Conservation (phyloP, 805 yeast species). For the Candida broadrunensis region DNA sequence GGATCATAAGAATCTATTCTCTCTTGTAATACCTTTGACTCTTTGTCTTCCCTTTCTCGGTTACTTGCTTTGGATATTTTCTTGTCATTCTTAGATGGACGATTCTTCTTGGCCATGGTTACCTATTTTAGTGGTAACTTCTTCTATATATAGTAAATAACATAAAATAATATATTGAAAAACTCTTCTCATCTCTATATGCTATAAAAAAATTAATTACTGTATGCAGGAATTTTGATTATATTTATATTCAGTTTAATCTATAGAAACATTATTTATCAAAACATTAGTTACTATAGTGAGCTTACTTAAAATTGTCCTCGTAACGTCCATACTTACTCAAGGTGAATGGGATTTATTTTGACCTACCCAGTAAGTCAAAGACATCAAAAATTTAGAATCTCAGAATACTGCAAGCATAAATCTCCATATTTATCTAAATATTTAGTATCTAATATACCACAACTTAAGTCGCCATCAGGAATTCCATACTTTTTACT, state of each 20-base stretch:
- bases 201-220: not conserved
- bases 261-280: too few species aligned
- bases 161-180: too few species aligned
- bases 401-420: slow-evolving; percentile 40
- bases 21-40: slow-evolving; percentile 42
- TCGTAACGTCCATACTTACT: too few species aligned
- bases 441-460: slow-evolving; percentile 21
- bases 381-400: slow-evolving; percentile 37
- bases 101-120: not conserved
- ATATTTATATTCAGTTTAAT: too few species aligned
- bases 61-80: slow-evolving; percentile 10
- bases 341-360: too few species aligned
- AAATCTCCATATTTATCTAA: slow-evolving; percentile 37
- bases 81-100: not conserved
- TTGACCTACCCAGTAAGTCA: too few species aligned
- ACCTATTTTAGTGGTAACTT: not conserved
- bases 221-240: not conserved
- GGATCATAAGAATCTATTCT: slow-evolving; percentile 56
- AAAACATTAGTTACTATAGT: too few species aligned
- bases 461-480: slow-evolving; percentile 31
- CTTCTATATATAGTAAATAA: too few species aligned
- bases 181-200: slow-evolving; percentile 2
- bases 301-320: too few species aligned
- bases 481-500: slow-evolving; percentile 37
- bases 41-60: slow-evolving; percentile 31